phyloP scores from a whole-genome alignment of 805 yeast genomes.

The Hanseniaspora occidentalis region DNA sequence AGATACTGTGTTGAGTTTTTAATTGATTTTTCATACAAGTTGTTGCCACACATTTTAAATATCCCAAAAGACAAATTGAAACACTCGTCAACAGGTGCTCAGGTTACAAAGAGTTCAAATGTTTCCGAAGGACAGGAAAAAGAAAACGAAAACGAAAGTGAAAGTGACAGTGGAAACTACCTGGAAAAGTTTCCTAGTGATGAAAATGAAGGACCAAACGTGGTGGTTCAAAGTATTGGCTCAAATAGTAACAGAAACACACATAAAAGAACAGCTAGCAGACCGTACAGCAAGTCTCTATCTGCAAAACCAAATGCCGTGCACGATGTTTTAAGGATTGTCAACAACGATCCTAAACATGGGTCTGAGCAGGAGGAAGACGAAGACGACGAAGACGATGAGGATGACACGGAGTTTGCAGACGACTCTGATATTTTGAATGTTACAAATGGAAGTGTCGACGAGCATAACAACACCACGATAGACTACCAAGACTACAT shows the following conservation, averaged over 20 bases:
- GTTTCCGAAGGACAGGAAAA: no score
- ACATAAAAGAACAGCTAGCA: background rate
- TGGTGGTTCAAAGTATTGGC: no score
- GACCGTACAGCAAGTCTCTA: conserved; percentile 7
- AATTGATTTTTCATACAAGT: conserved; percentile 71
- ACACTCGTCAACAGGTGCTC: background rate
- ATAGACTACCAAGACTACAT: background rate
- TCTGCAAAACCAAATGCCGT: conserved; percentile 4
- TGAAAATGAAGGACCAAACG: no score
- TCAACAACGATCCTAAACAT: conserved; percentile 6
- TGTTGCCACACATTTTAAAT: conserved; percentile 45
- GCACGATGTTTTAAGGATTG: conserved; percentile 4
- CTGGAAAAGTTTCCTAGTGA: no score
- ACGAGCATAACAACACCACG: conserved; percentile 3
- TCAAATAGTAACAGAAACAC: no score
- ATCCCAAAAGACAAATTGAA: conserved; percentile 5
- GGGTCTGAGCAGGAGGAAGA: conserved; percentile 9
- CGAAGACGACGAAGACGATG: conserved; percentile 5
- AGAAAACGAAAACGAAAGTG: no score
- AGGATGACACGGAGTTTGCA: conserved; percentile 2
- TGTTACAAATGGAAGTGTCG: background rate
- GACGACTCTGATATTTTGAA: background rate
- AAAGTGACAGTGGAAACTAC: no score
- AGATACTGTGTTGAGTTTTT: conserved; percentile 80
- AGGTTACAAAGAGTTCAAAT: background rate